phyloP scores from a whole-genome alignment of 225 moss, liverwort and hornwort species.

The Marchantia polymorpha region DNA sequence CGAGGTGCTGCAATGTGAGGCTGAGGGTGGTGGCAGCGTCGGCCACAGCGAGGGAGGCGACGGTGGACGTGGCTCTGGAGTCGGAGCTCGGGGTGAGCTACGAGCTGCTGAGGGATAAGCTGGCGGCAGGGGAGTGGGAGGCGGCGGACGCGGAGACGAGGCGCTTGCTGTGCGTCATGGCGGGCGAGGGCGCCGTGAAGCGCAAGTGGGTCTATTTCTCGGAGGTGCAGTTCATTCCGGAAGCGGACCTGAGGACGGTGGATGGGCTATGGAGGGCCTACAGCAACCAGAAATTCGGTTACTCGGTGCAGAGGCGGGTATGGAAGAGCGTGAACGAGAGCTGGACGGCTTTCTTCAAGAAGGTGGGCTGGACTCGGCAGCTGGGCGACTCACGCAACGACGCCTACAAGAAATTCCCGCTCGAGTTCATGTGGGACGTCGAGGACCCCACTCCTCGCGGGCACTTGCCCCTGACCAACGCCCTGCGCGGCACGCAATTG shows the following conservation, averaged over 20 bases:
- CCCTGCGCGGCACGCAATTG: slow-evolving; percentile 76
- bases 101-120: slow-evolving; percentile 58
- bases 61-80: slow-evolving; percentile 41
- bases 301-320: slow-evolving; percentile 81
- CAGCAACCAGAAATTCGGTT: slow-evolving; percentile 82
- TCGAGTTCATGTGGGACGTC: slow-evolving; percentile 88
- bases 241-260: slow-evolving; percentile 61
- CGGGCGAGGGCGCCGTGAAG: slow-evolving; percentile 78
- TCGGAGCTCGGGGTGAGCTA: slow-evolving; percentile 69
- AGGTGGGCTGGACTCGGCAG: slow-evolving; percentile 81
- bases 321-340: slow-evolving; percentile 59
- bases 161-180: slow-evolving; percentile 64
- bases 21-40: slow-evolving; percentile 17
- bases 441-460: slow-evolving; percentile 76
- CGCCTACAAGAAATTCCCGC: slow-evolving; percentile 82
- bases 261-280: slow-evolving; percentile 82
- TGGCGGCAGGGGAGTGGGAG: slow-evolving; percentile 91
- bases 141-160: slow-evolving; percentile 92
- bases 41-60: slow-evolving; percentile 9
- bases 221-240: slow-evolving; percentile 83
- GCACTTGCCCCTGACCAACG: slow-evolving; percentile 89
- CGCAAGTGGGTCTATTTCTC: slow-evolving; percentile 96
- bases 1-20: slow-evolving; percentile 19
- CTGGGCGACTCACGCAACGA: slow-evolving; percentile 74
- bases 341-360: slow-evolving; percentile 73